Conservation (phyloP, 371 early-diverging fungal genomes). For the Apophysomyces ossiformis region DNA sequence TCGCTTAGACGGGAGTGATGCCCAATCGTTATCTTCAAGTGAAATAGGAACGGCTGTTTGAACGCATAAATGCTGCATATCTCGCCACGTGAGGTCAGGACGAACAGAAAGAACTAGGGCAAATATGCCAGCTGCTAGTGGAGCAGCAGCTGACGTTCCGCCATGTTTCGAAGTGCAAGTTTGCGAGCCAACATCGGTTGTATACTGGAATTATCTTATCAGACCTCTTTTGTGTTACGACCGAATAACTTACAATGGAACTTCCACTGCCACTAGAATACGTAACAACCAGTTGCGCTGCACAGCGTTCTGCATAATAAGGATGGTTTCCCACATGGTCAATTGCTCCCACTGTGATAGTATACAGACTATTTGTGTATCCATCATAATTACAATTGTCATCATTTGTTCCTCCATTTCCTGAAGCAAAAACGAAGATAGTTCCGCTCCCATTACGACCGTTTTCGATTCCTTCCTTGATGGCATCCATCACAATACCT, state of each 20-base stretch:
- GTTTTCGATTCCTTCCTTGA: constrained; percentile 78
- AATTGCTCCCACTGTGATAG: constrained; percentile 91
- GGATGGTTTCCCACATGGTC: constrained; percentile 79
- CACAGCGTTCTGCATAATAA: constrained; percentile 84
- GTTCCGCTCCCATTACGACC: constrained; percentile 88
- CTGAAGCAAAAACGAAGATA: constrained; percentile 93
- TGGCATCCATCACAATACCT: constrained; percentile 76
- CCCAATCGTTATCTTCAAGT: constrained; percentile 67
- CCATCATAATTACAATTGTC: constrained; percentile 98
- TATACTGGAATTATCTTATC: constrained; percentile 40
- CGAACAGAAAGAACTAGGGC: constrained; percentile 71
- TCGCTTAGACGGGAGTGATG: constrained; percentile 64
- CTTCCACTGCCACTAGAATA: constrained; percentile 77
- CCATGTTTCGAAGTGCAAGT: constrained; percentile 75
- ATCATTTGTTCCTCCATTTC: constrained; percentile 82
- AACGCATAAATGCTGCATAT: constrained; percentile 84
- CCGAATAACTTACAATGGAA: constrained; percentile 55
- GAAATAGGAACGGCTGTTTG: constrained; percentile 79
- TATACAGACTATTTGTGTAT: constrained; percentile 93
- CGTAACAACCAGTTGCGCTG: constrained; percentile 86
- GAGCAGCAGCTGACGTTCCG: constrained; percentile 92
- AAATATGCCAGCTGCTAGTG: constrained; percentile 82
- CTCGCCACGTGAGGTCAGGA: constrained; percentile 92
- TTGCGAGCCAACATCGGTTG: constrained; percentile 70
- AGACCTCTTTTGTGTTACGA: neutral